Conservation (phyloP, 306 rosid species). For the Cicer yamashitae region DNA sequence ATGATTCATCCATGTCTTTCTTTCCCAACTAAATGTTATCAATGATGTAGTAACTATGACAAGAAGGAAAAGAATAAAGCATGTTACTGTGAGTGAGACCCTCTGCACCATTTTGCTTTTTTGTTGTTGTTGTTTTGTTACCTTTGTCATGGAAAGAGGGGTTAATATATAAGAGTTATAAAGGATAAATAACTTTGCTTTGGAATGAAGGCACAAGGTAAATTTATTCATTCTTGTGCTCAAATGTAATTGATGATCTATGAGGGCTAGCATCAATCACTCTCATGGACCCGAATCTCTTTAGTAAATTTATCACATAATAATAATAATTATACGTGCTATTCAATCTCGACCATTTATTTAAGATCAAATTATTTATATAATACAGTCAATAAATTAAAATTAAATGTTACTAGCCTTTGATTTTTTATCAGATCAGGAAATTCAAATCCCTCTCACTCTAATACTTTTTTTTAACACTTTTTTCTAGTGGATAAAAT, state of each 20-base stretch:
- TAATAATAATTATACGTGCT: no score
- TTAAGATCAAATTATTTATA: no score
- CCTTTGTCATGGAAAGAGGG: constrained; percentile 30
- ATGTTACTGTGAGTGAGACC: constrained; percentile 41
- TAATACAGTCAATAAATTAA: no score
- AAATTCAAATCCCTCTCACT: no score
- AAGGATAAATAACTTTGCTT: constrained; percentile 61
- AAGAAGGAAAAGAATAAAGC: constrained; percentile 56
- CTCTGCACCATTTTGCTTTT: constrained; percentile 52
- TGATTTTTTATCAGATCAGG: no score
- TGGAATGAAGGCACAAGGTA: constrained; percentile 59
- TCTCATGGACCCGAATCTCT: no score
- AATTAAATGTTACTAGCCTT: no score
- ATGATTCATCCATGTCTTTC: constrained; percentile 73
- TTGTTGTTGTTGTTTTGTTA: constrained; percentile 8
- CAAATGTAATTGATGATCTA: constrained; percentile 38
- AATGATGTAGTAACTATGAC: constrained; percentile 14
- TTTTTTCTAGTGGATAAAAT: no score
- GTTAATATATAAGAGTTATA: constrained; percentile 50
- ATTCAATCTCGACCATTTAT: no score
- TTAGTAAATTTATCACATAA: no score
- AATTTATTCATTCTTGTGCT: constrained; percentile 53
- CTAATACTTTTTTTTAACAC: no score
- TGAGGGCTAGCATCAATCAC: no score
- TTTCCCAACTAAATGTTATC: constrained; percentile 31